Conservation (phyloP, 2,329 filamentous ascomycete genomes). For the Ophioceras dolichostomum region DNA sequence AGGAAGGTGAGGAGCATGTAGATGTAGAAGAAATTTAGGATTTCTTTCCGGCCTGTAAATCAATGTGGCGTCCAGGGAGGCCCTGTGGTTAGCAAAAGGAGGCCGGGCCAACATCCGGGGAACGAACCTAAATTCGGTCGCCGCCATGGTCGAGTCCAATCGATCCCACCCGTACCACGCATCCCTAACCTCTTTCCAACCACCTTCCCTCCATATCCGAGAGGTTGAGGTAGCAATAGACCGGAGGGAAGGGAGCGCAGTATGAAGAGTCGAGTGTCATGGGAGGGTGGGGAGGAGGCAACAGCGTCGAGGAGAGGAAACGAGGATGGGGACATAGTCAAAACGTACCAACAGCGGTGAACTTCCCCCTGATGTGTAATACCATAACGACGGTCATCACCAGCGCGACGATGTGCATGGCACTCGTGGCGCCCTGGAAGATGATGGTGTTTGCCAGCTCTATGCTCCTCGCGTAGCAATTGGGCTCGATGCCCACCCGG, state of each 20-base stretch:
- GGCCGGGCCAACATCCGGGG: no score
- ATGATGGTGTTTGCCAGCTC: conserved; percentile 97
- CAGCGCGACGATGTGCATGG: conserved; percentile 83
- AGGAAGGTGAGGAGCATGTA: conserved; percentile 84
- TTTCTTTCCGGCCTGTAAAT: conserved; percentile 46
- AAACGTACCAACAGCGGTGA: conserved; percentile 82
- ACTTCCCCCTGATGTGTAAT: conserved; percentile 90
- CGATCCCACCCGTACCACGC: no score
- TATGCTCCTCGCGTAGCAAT: conserved; percentile 89
- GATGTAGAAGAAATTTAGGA: conserved; percentile 90
- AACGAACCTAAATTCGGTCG: no score
- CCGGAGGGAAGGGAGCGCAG: not conserved
- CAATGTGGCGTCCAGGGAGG: conserved; percentile 4
- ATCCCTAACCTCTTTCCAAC: no score
- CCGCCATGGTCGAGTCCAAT: no score
- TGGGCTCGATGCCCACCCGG: conserved; percentile 68
- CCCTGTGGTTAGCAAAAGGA: no score
- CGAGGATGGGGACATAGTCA: no score
- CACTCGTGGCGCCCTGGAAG: conserved; percentile 82
- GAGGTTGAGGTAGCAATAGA: no score
- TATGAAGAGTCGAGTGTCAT: no score
- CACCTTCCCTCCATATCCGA: no score
- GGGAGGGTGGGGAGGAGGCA: no score
- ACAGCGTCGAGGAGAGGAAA: no score
- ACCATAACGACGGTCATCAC: conserved; percentile 97